These are phyloP conservation scores for Pyrus hybrid DNA, from an alignment of 331 rosid genomes.

Conservation along the genomic window DNA sequence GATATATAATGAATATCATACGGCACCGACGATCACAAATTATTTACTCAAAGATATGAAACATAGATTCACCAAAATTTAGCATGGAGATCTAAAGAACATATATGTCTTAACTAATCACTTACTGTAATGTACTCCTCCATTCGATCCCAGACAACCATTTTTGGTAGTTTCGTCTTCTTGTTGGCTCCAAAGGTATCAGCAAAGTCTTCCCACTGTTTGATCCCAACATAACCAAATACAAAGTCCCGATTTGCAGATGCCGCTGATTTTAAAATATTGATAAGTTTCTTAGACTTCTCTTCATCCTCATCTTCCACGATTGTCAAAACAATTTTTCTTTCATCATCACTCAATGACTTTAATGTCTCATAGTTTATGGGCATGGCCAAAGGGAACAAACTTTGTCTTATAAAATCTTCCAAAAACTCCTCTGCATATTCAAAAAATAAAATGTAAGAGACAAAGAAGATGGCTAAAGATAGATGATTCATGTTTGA, in stretches of 20 bases:
- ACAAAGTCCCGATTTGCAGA: slow-evolving; percentile 85
- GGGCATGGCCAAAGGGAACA: slow-evolving; percentile 72
- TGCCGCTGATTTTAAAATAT: slow-evolving; percentile 82
- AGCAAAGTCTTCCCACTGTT: slow-evolving; percentile 78
- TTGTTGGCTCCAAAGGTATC: slow-evolving; percentile 57
- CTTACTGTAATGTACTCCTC: slow-evolving; percentile 75
- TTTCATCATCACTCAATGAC: slow-evolving; percentile 53
- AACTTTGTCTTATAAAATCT: slow-evolving; percentile 61
- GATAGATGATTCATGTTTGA: background rate
- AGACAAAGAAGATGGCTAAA: slow-evolving; percentile 3
- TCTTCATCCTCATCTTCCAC: slow-evolving; percentile 77
- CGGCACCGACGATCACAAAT: background rate
- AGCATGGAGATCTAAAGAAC: background rate
- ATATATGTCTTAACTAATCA: background rate
- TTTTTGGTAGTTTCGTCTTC: slow-evolving; percentile 55
- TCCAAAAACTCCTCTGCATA: slow-evolving; percentile 72
- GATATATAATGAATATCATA: background rate
- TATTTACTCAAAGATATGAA: background rate
- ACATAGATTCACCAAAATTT: background rate
- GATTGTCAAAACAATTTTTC: slow-evolving; percentile 77
- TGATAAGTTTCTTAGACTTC: slow-evolving; percentile 48
- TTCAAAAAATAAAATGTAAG: slow-evolving; percentile 12
- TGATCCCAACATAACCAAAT: slow-evolving; percentile 78
- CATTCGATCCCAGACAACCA: slow-evolving; percentile 80
- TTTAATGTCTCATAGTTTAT: slow-evolving; percentile 63